phyloP scores from a whole-genome alignment of 106 monocot genomes.

The Acorus gramineus region DNA sequence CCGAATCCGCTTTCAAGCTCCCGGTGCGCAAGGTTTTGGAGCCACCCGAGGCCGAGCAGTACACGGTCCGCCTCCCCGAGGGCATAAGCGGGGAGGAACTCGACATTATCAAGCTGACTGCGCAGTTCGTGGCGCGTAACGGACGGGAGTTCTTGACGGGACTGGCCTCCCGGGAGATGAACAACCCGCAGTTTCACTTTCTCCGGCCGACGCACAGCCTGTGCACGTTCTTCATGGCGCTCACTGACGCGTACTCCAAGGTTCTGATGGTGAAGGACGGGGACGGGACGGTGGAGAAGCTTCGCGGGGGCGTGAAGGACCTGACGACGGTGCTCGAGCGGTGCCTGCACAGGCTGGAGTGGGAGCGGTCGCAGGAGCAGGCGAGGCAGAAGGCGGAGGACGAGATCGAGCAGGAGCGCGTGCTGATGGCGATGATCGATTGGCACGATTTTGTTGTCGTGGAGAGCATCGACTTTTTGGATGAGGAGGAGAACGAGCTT shows the following conservation, averaged over 20 bases:
- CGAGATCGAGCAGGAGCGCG: conserved; percentile 92
- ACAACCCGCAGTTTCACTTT: conserved; percentile 81
- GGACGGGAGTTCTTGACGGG: conserved; percentile 67
- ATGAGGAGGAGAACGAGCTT: conserved; percentile 83
- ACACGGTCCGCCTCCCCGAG: conserved; percentile 78
- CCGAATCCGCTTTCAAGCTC: conserved; percentile 40
- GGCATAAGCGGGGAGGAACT: conserved; percentile 94
- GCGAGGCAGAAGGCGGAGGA: conserved; percentile 92
- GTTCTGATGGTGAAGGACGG: conserved; percentile 70
- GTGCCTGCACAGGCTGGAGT: conserved; percentile 86
- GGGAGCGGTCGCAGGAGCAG: conserved; percentile 98
- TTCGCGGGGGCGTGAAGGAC: conserved; percentile 34
- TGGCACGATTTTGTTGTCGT: conserved; percentile 99
- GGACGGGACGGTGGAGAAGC: conserved; percentile 53
- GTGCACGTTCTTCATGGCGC: conserved; percentile 87
- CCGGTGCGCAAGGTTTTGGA: conserved; percentile 51
- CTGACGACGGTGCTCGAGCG: conserved; percentile 72
- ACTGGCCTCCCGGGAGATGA: conserved; percentile 54
- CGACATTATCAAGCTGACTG: conserved; percentile 92
- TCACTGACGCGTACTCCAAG: conserved; percentile 89
- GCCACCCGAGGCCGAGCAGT: conserved; percentile 79
- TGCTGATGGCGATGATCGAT: conserved; percentile 97
- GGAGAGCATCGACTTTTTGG: conserved; percentile 91
- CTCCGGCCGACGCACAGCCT: conserved; percentile 90
- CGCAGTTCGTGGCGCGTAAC: conserved; percentile 88